phyloP scores from a whole-genome alignment of 2,329 filamentous ascomycete species.

The Metarhizium album region DNA sequence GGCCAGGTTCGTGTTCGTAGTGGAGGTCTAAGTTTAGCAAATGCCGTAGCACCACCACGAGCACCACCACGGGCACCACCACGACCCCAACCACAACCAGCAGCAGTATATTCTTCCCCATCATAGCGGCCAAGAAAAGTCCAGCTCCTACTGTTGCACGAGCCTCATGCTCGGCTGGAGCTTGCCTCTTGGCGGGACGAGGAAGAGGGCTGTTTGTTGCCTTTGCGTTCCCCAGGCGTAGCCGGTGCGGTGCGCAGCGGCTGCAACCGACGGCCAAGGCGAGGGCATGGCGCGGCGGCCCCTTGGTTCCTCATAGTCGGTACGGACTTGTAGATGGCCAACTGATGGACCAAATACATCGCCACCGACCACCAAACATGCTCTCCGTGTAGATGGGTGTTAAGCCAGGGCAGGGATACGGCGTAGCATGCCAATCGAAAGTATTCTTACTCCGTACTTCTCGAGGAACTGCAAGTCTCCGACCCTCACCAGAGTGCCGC shows the following conservation, averaged over 20 bases:
- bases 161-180: not conserved
- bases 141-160: slow-evolving; percentile 3
- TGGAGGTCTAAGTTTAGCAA: slow-evolving; percentile 1
- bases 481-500: too few relatives aligned
- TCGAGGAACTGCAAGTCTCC: not conserved
- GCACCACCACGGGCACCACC: too few relatives aligned
- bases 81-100: too few relatives aligned
- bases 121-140: not conserved
- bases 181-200: not conserved
- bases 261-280: not conserved
- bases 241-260: not conserved
- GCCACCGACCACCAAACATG: too few relatives aligned
- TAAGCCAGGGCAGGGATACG: not conserved
- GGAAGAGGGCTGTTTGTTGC: not conserved
- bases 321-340: too few relatives aligned
- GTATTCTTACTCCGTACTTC: too few relatives aligned
- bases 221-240: not conserved
- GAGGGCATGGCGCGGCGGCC: not conserved
- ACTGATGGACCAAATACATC: too few relatives aligned
- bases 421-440: not conserved
- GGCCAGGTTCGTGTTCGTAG: not conserved
- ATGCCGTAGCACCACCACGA: not conserved
- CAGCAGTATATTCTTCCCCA: not conserved
- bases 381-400: not conserved
- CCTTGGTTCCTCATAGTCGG: not conserved